A percentile compares a stretch with the other conserved stretches of the same genome.
These are phyloP conservation scores for Silene uniflora DNA, from an alignment of 148 eudicot genomes.

Conservation along the genomic window DNA sequence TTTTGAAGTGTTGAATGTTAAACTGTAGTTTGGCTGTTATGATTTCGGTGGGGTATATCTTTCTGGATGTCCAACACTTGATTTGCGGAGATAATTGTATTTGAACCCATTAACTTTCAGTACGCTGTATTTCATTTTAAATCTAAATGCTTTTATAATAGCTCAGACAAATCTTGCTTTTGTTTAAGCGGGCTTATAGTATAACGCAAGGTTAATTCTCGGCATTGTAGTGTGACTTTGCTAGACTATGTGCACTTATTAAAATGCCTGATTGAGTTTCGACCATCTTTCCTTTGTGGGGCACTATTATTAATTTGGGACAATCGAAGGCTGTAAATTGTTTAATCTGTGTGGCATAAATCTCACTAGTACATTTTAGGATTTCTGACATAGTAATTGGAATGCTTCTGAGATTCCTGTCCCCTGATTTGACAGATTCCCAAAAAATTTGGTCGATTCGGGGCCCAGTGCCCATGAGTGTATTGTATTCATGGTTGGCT, in stretches of 20 bases:
- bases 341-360: neutral
- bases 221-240: no score
- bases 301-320: neutral
- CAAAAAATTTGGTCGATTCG: constrained; percentile 5
- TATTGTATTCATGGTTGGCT: constrained; percentile 7
- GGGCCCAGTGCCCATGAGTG: constrained; percentile 22
- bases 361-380: neutral
- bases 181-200: no score
- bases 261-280: no score
- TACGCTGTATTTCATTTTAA: neutral
- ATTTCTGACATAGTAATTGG: neutral
- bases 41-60: neutral
- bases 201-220: neutral
- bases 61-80: neutral
- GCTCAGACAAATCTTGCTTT: neutral
- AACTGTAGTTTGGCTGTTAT: no score
- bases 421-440: constrained; percentile 5
- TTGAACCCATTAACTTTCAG: neutral
- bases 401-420: constrained; percentile 8
- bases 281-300: neutral
- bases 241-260: no score
- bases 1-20: neutral
- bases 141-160: constrained; percentile 1
- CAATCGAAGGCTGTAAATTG: neutral
- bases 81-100: neutral